Conservation (phyloP, 83 land plant genomes). For the Picea mariana region DNA sequence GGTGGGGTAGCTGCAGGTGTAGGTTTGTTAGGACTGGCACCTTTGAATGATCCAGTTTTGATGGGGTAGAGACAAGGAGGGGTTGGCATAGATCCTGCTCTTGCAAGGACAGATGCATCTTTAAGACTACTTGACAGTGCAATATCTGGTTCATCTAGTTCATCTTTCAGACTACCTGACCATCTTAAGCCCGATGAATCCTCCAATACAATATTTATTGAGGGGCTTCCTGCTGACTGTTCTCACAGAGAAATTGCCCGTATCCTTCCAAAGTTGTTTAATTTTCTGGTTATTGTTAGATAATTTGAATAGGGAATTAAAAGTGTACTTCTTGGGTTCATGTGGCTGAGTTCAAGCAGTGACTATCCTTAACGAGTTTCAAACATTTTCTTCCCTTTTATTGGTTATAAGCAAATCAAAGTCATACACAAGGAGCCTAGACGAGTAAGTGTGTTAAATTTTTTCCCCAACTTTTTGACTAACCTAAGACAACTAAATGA, state of each 20-base stretch:
- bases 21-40: conserved; percentile 4
- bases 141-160: background rate
- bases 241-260: conserved; percentile 64
- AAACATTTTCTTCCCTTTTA: no score
- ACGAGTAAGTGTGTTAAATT: conserved; percentile 31
- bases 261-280: conserved; percentile 34
- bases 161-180: conserved; percentile 14
- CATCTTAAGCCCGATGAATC: conserved; percentile 27
- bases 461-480: no score
- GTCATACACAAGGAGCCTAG: conserved; percentile 70
- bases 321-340: background rate
- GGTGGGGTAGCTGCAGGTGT: conserved; percentile 3
- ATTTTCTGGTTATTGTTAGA: background rate
- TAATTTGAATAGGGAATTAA: background rate
- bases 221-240: conserved; percentile 69
- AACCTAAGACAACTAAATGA: no score
- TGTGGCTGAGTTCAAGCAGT: background rate
- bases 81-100: conserved; percentile 16
- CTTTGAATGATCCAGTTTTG: conserved; percentile 28
- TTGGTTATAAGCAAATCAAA: conserved; percentile 44
- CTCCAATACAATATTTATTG: conserved; percentile 47
- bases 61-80: conserved; percentile 24
- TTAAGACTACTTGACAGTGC: background rate
- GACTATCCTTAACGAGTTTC: no score
- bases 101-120: conserved; percentile 12